A percentile compares a stretch with the other conserved stretches of the same genome.
Conservation (phyloP, 495 filamentous ascomycete genomes). For the Penicillium angulare region DNA sequence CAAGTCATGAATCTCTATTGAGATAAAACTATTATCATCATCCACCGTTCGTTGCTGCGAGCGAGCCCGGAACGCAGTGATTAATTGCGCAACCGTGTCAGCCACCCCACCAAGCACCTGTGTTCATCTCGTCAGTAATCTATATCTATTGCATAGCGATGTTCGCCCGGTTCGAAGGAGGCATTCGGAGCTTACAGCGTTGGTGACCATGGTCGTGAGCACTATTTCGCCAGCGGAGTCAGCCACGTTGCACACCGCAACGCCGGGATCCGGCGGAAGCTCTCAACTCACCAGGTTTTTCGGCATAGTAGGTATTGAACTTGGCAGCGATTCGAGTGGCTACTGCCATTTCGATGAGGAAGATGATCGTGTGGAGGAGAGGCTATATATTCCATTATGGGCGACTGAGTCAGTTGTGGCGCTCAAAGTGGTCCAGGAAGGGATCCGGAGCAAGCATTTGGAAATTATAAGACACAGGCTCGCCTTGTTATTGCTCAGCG, state of each 20-base stretch:
- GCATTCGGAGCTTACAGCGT: constrained; percentile 65
- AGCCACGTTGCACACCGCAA: constrained; percentile 23
- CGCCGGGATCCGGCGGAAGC: neutral
- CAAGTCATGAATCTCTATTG: constrained; percentile 87
- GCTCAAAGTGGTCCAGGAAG: neutral
- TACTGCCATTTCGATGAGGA: constrained; percentile 84
- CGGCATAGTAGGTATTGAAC: constrained; percentile 90
- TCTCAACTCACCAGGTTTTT: constrained; percentile 75
- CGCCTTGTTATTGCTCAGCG: no score
- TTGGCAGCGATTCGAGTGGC: constrained; percentile 76
- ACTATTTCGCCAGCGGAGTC: constrained; percentile 51
- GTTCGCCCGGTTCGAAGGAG: neutral
- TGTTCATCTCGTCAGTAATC: constrained; percentile 14
- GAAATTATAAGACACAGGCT: constrained; percentile 3
- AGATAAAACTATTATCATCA: constrained; percentile 66
- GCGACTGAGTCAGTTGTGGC: constrained; percentile 11
- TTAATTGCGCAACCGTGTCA: constrained; percentile 91
- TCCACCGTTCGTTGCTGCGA: constrained; percentile 54
- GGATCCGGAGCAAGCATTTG: neutral
- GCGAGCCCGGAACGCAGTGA: constrained; percentile 76
- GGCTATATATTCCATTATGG: constrained; percentile 56
- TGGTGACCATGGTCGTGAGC: constrained; percentile 97
- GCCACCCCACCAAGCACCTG: constrained; percentile 85
- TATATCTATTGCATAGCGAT: neutral
- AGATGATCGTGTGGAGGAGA: constrained; percentile 78